Evolutionary conservation across 306 rosid species (phyloP).

Genomic region (Cicer judaicum): DNA sequence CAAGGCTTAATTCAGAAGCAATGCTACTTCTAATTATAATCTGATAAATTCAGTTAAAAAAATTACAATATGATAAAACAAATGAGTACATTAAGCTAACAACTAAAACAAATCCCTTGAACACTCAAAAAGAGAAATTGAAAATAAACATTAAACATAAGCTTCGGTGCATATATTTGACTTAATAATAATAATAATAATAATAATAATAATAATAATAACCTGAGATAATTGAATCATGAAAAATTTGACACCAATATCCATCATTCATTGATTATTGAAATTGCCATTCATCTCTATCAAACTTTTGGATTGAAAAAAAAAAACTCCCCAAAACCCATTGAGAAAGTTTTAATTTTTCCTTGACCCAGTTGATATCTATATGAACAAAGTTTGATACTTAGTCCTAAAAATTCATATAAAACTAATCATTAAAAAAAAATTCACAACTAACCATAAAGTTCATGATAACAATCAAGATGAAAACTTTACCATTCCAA

Average conservation of each 20-base stretch:
- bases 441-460: neutral
- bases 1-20: neutral
- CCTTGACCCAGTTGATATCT: neutral
- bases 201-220: neutral
- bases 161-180: neutral
- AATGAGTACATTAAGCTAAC: neutral
- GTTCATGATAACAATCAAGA: constrained; percentile 1
- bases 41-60: neutral
- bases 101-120: neutral
- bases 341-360: neutral
- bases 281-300: neutral
- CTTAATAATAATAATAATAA: neutral
- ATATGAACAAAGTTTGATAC: neutral
- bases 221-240: neutral
- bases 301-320: neutral
- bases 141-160: neutral
- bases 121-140: constrained; percentile 6
- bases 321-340: neutral
- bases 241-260: neutral
- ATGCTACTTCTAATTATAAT: neutral
- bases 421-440: neutral
- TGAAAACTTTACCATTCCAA: constrained; percentile 12
- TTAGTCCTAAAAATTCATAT: neutral
- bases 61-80: neutral
- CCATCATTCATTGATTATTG: neutral